Conservation (phyloP, 2,329 filamentous ascomycete species). For the Phialophora chinensis region DNA sequence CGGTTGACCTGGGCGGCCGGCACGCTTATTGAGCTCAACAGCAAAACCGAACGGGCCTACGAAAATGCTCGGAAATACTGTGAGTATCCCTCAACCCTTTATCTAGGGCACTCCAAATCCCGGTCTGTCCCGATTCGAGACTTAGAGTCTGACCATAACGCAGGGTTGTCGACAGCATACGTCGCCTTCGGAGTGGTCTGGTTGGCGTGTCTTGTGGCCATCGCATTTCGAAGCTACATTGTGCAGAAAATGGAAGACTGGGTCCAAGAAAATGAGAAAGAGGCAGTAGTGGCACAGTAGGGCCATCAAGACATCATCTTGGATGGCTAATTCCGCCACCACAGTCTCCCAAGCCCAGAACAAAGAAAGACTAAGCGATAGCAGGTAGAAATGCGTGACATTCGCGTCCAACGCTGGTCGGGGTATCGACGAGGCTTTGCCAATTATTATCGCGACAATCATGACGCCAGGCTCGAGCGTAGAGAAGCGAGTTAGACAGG, state of each 20-base stretch:
- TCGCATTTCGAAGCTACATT: constrained; percentile 9
- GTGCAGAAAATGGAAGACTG: constrained; percentile 1
- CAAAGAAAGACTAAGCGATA: constrained; percentile 36
- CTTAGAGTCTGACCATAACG: no score
- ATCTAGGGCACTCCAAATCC: no score
- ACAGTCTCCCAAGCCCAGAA: constrained; percentile 18
- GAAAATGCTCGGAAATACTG: constrained; percentile 8
- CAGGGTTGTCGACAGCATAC: constrained; percentile 1
- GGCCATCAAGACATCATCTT: constrained; percentile 45
- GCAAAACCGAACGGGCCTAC: neutral
- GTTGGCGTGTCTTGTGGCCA: constrained; percentile 10
- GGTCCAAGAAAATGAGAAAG: neutral
- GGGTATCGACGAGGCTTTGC: constrained; percentile 49
- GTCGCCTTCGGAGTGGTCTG: constrained; percentile 14
- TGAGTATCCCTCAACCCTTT: no score
- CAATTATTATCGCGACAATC: constrained; percentile 46
- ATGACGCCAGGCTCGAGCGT: constrained; percentile 51
- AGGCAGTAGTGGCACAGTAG: constrained; percentile 45
- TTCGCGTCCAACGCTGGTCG: constrained; percentile 42
- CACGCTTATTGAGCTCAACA: constrained; percentile 6
- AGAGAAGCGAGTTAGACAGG: constrained; percentile 46
- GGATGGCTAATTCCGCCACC: constrained; percentile 32
- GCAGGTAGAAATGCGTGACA: constrained; percentile 44
- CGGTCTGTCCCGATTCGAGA: no score
- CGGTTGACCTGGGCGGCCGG: constrained; percentile 1